A percentile compares a stretch with the other conserved stretches of the same genome.
phyloP scores from a whole-genome alignment of 2,329 filamentous ascomycete genomes.

The Pseudogymnoascus verrucosus region DNA sequence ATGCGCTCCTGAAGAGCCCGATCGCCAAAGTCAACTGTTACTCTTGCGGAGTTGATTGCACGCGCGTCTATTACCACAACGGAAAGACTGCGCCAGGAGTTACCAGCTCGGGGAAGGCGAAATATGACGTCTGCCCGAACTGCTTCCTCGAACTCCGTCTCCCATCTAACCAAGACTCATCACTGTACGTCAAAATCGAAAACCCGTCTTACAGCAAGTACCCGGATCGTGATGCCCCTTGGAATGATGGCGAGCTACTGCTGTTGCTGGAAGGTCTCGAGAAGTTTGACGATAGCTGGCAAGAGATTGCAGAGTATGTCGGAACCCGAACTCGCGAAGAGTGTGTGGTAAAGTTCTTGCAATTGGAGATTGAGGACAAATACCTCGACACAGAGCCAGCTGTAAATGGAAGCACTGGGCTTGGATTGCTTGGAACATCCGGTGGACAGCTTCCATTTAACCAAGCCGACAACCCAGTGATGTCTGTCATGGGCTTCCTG shows the following conservation, averaged over 20 bases:
- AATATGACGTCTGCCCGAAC: conserved; percentile 83
- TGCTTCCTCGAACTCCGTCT: conserved; percentile 83
- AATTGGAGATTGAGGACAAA: conserved; percentile 95
- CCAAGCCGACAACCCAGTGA: conserved; percentile 89
- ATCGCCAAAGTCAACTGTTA: conserved; percentile 72
- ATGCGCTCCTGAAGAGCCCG: conserved; percentile 58
- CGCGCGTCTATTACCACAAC: conserved; percentile 61
- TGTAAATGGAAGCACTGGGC: conserved; percentile 46
- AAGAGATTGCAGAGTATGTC: conserved; percentile 84
- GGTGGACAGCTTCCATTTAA: conserved; percentile 81
- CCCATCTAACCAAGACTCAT: conserved; percentile 67
- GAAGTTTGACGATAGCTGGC: conserved; percentile 93
- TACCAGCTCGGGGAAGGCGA: conserved; percentile 42
- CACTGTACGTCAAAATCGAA: conserved; percentile 82
- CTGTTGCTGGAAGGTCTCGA: conserved; percentile 85
- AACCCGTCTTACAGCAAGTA: conserved; percentile 73
- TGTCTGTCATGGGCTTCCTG: conserved; percentile 92
- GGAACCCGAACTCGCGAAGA: conserved; percentile 87
- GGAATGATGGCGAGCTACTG: conserved; percentile 87
- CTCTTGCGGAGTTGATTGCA: conserved; percentile 88
- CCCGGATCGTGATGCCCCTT: conserved; percentile 77
- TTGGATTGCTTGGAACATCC: conserved; percentile 61
- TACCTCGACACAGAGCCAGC: conserved; percentile 73
- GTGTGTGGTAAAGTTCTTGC: conserved; percentile 92
- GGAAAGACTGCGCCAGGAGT: conserved; percentile 39